Evolutionary conservation across 2,329 filamentous ascomycete species (phyloP), one percentile per base, ranked within the genome.

Genomic region (Metarhizium brunneum): DNA sequence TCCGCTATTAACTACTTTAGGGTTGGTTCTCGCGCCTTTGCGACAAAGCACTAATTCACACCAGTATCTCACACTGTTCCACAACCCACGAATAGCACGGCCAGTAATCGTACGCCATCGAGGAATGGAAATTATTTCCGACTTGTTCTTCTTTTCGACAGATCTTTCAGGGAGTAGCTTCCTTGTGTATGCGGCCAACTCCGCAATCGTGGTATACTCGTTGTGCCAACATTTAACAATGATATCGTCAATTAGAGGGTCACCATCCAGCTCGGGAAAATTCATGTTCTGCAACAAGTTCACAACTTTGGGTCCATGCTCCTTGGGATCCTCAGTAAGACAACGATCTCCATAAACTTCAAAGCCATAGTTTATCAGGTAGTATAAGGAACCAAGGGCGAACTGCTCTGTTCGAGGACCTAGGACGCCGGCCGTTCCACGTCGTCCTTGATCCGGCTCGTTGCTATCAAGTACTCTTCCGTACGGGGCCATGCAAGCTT

Each of bases 301-400:
- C 20, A 50, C 25, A 16, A 50, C 32, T 13, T 20, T 35, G 25
- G 47, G 47, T 20, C 47, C 47, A 50, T 50, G 47, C 47, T 50
- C 47, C 47, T 36, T 50, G 25, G 47, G 47, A 36, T 50, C 47
- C 32, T 50, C 47, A 25, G 47, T 50, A 50, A 50, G 47, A 50
- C 47, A 32, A 32, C 47, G 10, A 50, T 50, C 47, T 18, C 32
- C 47, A 36, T 50, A 50, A 36, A 50, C 47, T 30, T 50, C 47
- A 36, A 50, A 50, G 47, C 47, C 47, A 36, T 50, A 50, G 47
- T 50, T 50, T 50, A 50, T 50, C 47, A 50, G 47, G 32, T 50
- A 50, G 47, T 18, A 50, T 18, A 50, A 50, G 32, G 47, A 50
- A 36, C 47, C 47, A 36, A 50, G 47, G 47, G 47, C 47, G 25